Percentiles rank a stretch among this genome's conserved stretches.
Conservation (phyloP, 257 asterid genomes). For the Scutellaria minor region DNA sequence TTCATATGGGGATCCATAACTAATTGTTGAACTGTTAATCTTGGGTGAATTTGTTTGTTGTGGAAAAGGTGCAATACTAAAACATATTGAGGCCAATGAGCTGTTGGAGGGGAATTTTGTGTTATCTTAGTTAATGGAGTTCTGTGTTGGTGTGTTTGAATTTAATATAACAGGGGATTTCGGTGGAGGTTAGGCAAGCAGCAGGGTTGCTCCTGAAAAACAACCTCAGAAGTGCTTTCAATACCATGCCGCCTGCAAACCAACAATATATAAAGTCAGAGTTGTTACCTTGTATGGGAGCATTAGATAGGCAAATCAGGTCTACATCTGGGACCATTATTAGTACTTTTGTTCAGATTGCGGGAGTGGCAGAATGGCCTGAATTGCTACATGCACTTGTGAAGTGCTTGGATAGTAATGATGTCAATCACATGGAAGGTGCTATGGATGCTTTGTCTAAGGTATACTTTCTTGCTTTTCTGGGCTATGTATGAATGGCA, state of each 20-base stretch:
- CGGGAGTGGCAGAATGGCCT: constrained; percentile 86
- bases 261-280: constrained; percentile 79
- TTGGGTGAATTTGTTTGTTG: background rate
- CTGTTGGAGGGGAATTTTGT: constrained; percentile 12
- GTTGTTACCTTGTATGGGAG: constrained; percentile 89
- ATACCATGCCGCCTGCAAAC: constrained; percentile 70
- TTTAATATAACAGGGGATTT: constrained; percentile 71
- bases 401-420: constrained; percentile 92
- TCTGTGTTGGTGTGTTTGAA: constrained; percentile 5
- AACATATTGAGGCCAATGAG: constrained; percentile 3
- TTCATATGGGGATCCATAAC: background rate
- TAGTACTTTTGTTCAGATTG: constrained; percentile 87
- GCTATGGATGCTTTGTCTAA: constrained; percentile 99
- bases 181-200: constrained; percentile 95
- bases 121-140: constrained; percentile 1
- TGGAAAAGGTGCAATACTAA: constrained; percentile 1
- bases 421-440: constrained; percentile 90
- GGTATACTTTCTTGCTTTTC: constrained; percentile 50
- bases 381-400: constrained; percentile 85
- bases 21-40: background rate
- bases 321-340: constrained; percentile 93
- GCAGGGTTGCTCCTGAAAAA: constrained; percentile 95
- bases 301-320: constrained; percentile 84
- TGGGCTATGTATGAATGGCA: constrained; percentile 16
- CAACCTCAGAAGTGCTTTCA: constrained; percentile 65